Conservation (phyloP, 768 basidiomycete species). For the Russula emetica region DNA sequence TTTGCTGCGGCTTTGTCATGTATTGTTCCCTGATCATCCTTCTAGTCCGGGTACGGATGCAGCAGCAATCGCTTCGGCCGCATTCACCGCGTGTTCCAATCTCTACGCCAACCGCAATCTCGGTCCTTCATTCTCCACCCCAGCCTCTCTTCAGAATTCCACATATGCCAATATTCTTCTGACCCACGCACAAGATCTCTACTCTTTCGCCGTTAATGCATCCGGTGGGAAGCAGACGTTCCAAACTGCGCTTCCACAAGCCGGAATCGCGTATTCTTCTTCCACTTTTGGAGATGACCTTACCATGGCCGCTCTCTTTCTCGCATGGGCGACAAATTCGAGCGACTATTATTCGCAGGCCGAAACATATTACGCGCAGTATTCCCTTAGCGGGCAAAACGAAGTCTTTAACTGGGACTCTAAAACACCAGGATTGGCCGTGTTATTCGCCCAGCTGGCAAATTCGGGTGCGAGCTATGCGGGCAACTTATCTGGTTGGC, state of each 20-base stretch:
- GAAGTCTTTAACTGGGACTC: slow-evolving; percentile 87
- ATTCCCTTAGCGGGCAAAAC: slow-evolving; percentile 48
- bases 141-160: slow-evolving; percentile 65
- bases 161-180: slow-evolving; percentile 69
- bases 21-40: slow-evolving; percentile 4
- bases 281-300: slow-evolving; percentile 71
- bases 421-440: slow-evolving; percentile 68
- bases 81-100: slow-evolving; percentile 81
- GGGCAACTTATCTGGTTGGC: slow-evolving; percentile 61
- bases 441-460: slow-evolving; percentile 73
- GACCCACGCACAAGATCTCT: slow-evolving; percentile 70
- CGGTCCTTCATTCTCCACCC: slow-evolving; percentile 48
- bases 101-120: slow-evolving; percentile 66
- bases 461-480: slow-evolving; percentile 50
- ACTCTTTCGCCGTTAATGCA: slow-evolving; percentile 68
- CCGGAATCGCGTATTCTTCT: slow-evolving; percentile 63
- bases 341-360: slow-evolving; percentile 59
- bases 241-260: slow-evolving; percentile 64
- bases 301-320: slow-evolving; percentile 67
- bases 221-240: slow-evolving; percentile 57
- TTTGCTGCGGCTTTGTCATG: not conserved
- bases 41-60: slow-evolving; percentile 81
- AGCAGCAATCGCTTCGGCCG: slow-evolving; percentile 77
- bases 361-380: slow-evolving; percentile 54
- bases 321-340: slow-evolving; percentile 67